These are phyloP conservation scores for Podospora tetraspora DNA, from an alignment of 495 filamentous ascomycete species.

Conservation along the genomic window DNA sequence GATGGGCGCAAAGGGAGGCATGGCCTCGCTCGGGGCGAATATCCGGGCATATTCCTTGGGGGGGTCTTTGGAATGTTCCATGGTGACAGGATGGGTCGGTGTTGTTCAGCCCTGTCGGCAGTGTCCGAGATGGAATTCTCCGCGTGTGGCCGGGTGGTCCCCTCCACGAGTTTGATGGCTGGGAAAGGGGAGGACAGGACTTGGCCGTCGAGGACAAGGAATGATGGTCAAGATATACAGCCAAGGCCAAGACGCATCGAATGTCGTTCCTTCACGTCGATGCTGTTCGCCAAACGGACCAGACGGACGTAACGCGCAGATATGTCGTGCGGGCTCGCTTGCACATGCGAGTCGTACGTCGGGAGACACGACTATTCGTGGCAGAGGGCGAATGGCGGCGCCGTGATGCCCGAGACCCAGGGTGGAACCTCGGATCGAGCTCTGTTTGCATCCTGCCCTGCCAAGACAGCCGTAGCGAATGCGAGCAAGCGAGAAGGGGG, in stretches of 20 bases:
- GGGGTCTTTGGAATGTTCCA: neutral
- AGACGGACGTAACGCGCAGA: neutral
- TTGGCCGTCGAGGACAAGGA: neutral
- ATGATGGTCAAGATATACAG: neutral
- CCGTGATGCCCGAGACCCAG: neutral
- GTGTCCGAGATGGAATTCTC: neutral
- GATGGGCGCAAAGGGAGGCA: neutral
- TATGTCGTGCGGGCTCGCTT: neutral
- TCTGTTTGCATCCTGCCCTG: neutral
- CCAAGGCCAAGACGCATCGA: neutral
- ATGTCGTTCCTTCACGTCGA: neutral
- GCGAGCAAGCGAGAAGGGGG: neutral
- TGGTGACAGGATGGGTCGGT: neutral
- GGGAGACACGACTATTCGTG: neutral
- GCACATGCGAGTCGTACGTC: neutral
- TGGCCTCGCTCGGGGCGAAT: neutral
- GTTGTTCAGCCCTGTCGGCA: neutral
- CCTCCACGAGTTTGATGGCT: neutral
- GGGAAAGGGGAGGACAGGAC: neutral
- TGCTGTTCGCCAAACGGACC: neutral
- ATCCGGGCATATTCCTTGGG: neutral
- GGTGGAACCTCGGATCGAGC: neutral
- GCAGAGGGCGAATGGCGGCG: neutral
- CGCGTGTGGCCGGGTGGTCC: neutral
- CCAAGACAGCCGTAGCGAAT: neutral